Conservation (phyloP, 345 rosid species). For the Trapa incisa region DNA sequence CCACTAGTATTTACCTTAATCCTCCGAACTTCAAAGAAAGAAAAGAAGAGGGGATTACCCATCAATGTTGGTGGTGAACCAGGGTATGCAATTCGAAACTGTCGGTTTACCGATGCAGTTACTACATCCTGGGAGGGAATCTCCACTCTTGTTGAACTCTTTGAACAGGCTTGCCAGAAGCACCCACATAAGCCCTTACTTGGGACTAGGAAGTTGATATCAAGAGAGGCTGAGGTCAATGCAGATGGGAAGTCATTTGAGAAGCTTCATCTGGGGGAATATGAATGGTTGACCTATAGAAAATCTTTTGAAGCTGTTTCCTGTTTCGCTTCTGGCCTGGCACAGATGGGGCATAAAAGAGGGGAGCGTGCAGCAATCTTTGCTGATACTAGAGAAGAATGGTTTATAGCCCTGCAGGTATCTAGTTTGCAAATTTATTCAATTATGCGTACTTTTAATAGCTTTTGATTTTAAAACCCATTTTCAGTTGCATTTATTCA, state of each 20-base stretch:
- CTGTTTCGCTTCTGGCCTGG: constrained; percentile 75
- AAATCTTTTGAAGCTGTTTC: constrained; percentile 49
- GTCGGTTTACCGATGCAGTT: constrained; percentile 37
- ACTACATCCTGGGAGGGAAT: constrained; percentile 67
- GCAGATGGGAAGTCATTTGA: constrained; percentile 69
- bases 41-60: constrained; percentile 63
- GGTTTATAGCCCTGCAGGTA: constrained; percentile 96
- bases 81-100: constrained; percentile 59
- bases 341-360: constrained; percentile 54
- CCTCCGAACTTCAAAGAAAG: constrained; percentile 40
- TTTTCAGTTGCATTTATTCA: background rate
- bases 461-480: background rate
- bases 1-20: constrained; percentile 62
- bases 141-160: constrained; percentile 74
- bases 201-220: constrained; percentile 63
- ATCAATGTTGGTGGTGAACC: constrained; percentile 77
- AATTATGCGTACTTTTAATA: background rate
- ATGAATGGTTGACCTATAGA: constrained; percentile 69
- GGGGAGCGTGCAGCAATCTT: constrained; percentile 88
- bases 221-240: constrained; percentile 49
- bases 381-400: constrained; percentile 90
- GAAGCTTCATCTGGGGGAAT: constrained; percentile 93
- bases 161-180: constrained; percentile 60
- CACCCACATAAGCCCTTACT: constrained; percentile 46
- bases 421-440: background rate